These are phyloP conservation scores for Irpex sp. DNA, from an alignment of 1,284 basidiomycete species.

Conservation along the genomic window DNA sequence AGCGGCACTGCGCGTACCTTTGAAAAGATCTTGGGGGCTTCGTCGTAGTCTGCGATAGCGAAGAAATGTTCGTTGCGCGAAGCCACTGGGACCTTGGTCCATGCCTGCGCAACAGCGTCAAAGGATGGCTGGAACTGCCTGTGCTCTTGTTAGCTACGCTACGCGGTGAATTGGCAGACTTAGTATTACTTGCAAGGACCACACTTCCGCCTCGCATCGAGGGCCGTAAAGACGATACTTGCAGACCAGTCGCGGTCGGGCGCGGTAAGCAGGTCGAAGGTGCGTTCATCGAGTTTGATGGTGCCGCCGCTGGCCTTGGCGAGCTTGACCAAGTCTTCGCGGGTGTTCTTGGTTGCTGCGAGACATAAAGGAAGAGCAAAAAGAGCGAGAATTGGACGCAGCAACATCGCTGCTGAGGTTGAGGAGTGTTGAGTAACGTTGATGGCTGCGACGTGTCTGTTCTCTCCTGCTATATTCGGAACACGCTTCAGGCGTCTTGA, in stretches of 20 bases:
- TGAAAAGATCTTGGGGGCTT: constrained; percentile 73
- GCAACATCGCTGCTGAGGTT: constrained; percentile 32
- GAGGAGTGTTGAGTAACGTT: background rate
- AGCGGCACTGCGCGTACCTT: constrained; percentile 46
- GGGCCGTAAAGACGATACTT: constrained; percentile 81
- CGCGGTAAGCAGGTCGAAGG: constrained; percentile 74
- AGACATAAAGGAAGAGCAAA: constrained; percentile 42
- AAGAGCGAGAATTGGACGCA: constrained; percentile 39
- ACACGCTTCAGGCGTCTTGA: background rate
- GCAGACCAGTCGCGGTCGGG: constrained; percentile 82
- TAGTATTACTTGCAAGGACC: constrained; percentile 67
- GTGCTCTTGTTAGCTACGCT: constrained; percentile 3
- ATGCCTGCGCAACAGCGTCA: constrained; percentile 75
- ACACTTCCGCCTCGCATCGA: constrained; percentile 76
- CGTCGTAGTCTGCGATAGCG: constrained; percentile 84
- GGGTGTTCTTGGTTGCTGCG: constrained; percentile 35
- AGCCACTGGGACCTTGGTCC: constrained; percentile 59
- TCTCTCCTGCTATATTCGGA: constrained; percentile 1
- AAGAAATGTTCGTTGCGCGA: constrained; percentile 84
- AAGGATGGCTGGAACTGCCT: constrained; percentile 87
- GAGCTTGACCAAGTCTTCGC: constrained; percentile 57
- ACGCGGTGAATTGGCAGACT: background rate
- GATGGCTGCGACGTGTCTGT: constrained; percentile 5
- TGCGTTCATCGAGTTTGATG: constrained; percentile 72
- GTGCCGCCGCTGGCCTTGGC: constrained; percentile 73